These are phyloP conservation scores for Pleurotus djamor DNA, from an alignment of 768 basidiomycete genomes.

Conservation along the genomic window DNA sequence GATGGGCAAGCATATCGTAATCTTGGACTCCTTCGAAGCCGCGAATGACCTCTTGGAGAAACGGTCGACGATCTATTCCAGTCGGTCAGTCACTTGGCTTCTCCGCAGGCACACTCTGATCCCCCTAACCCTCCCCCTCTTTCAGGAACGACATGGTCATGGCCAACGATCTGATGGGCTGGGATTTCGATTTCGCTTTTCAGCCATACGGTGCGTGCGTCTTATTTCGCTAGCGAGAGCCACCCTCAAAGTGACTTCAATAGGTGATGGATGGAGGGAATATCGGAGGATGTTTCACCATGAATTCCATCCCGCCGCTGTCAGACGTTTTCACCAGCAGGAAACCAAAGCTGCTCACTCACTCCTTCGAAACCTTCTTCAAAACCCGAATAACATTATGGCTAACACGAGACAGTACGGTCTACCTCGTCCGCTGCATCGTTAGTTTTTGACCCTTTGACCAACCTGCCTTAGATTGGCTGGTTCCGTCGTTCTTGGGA, in stretches of 20 bases:
- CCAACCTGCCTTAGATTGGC: neutral
- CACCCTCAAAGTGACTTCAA: neutral
- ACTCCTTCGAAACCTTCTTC: constrained; percentile 16
- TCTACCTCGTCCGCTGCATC: neutral
- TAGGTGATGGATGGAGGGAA: constrained; percentile 16
- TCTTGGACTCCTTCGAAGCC: constrained; percentile 11
- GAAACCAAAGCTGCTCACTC: constrained; percentile 13
- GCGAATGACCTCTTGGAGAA: constrained; percentile 14
- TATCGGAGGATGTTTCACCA: constrained; percentile 16
- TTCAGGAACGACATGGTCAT: constrained; percentile 11
- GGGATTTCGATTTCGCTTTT: constrained; percentile 5
- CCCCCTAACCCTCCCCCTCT: neutral
- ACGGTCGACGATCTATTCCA: constrained; percentile 11
- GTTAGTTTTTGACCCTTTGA: neutral
- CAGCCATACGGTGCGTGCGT: constrained; percentile 11
- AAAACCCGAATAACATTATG: constrained; percentile 12
- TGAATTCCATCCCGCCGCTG: constrained; percentile 15
- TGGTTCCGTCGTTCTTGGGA: neutral
- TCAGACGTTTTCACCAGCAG: constrained; percentile 12
- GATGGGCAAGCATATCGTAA: constrained; percentile 6
- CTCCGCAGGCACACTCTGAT: neutral
- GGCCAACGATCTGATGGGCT: constrained; percentile 13
- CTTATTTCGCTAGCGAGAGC: neutral
- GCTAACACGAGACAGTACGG: constrained; percentile 17
- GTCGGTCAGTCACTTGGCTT: neutral